Evolutionary conservation across 495 filamentous ascomycete species (phyloP).

Genomic region (Tuber magnatum): DNA sequence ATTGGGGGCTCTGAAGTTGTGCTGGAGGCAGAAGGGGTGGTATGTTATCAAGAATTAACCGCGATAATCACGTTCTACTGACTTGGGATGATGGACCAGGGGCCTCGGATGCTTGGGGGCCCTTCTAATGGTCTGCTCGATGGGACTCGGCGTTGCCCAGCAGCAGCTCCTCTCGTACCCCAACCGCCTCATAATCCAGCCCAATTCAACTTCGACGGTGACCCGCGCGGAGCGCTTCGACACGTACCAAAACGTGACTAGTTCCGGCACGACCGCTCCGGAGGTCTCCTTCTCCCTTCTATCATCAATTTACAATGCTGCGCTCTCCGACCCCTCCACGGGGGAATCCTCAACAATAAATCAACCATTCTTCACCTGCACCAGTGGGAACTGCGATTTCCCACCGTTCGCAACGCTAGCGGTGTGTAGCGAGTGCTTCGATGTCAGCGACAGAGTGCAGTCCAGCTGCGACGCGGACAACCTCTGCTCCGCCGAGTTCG

Average conservation of each 20-base stretch:
- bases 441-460: constrained; percentile 15
- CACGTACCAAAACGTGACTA: constrained; percentile 21
- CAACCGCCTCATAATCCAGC: constrained; percentile 3
- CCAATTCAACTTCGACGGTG: constrained; percentile 4
- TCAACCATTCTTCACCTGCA: constrained; percentile 26
- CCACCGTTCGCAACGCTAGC: constrained; percentile 24
- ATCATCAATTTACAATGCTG: constrained; percentile 30
- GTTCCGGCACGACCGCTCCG: constrained; percentile 3
- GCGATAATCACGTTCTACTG: background rate
- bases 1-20: constrained; percentile 17
- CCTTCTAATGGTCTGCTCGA: constrained; percentile 23
- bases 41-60: constrained; percentile 8
- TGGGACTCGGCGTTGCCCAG: constrained; percentile 29
- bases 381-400: constrained; percentile 26
- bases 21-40: constrained; percentile 27
- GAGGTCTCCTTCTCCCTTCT: constrained; percentile 23
- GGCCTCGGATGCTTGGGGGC: constrained; percentile 21
- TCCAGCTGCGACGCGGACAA: constrained; percentile 17
- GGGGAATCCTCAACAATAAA: constrained; percentile 2
- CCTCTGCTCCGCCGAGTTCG: constrained; percentile 21
- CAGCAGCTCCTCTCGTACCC: constrained; percentile 38
- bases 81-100: background rate
- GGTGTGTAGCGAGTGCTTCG: constrained; percentile 27
- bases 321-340: constrained; percentile 7
- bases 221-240: constrained; percentile 16